phyloP scores from a whole-genome alignment of 108 stramenopile genomes.

The Cylindrotheca closterium region DNA sequence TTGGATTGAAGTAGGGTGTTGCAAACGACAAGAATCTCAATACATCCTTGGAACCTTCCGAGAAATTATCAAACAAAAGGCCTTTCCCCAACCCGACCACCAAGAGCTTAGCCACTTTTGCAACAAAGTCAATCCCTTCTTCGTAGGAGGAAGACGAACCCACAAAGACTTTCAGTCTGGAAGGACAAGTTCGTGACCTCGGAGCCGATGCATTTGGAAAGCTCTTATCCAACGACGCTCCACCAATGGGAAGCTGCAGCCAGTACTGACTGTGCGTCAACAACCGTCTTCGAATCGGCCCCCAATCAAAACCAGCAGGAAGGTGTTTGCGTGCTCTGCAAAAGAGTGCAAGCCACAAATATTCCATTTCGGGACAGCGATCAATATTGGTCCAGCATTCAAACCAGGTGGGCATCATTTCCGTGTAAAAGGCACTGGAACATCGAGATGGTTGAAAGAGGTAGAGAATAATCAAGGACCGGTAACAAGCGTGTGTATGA shows the following conservation, averaged over 20 bases:
- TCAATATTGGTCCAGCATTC: constrained; percentile 82
- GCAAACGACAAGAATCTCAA: constrained; percentile 76
- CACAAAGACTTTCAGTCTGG: constrained; percentile 70
- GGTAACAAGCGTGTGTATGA: constrained; percentile 85
- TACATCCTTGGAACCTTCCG: constrained; percentile 76
- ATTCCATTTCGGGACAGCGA: constrained; percentile 87
- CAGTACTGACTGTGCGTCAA: constrained; percentile 78
- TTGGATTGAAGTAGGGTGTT: constrained; percentile 90
- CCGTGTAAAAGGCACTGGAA: constrained; percentile 52
- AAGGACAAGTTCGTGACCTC: constrained; percentile 61
- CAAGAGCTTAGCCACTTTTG: constrained; percentile 74
- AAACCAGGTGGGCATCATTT: constrained; percentile 69
- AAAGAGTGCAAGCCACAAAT: constrained; percentile 82
- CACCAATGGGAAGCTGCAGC: constrained; percentile 85
- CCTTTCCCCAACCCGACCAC: constrained; percentile 68
- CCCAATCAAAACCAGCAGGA: constrained; percentile 65
- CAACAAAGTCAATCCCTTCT: constrained; percentile 86
- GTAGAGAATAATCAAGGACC: constrained; percentile 71
- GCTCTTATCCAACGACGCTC: constrained; percentile 65
- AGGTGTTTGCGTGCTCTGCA: constrained; percentile 80
- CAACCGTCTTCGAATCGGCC: constrained; percentile 62
- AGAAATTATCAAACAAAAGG: constrained; percentile 21
- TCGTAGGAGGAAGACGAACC: constrained; percentile 68
- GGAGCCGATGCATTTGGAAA: constrained; percentile 64
- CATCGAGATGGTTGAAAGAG: constrained; percentile 83